Evolutionary conservation across 345 rosid genomes (phyloP).

Genomic region (Linum tenue): DNA sequence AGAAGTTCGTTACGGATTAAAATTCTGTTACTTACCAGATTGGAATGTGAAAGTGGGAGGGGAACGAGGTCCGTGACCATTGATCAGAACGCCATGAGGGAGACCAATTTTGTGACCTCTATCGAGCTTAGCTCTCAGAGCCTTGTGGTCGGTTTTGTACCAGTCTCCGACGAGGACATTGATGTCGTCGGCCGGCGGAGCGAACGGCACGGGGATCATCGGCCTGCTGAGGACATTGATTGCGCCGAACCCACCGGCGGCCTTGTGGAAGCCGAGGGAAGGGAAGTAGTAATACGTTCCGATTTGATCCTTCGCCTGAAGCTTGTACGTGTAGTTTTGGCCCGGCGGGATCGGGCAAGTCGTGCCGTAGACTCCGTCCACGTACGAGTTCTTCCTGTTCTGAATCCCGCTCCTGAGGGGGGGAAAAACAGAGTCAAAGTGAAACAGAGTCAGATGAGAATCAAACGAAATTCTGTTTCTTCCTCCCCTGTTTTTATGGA

Average conservation of each 20-base stretch:
- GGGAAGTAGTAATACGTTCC: neutral
- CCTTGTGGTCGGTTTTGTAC: neutral
- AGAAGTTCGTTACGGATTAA: neutral
- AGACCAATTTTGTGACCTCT: neutral
- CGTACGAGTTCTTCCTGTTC: neutral
- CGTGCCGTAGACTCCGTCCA: slow-evolving; percentile 1
- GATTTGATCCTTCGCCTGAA: neutral
- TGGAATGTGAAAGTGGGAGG: neutral
- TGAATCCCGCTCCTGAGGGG: neutral
- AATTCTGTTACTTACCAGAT: neutral
- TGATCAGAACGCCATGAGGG: neutral
- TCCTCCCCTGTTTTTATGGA: no score
- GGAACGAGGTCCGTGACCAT: slow-evolving; percentile 1
- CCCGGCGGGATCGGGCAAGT: slow-evolving; percentile 1
- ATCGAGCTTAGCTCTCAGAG: neutral
- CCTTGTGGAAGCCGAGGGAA: slow-evolving; percentile 3
- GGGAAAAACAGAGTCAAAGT: no score
- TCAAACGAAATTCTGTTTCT: no score
- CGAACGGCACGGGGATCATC: slow-evolving; percentile 2
- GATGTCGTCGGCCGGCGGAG: neutral
- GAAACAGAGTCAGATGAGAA: neutral
- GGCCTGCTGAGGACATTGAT: neutral
- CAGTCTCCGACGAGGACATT: slow-evolving; percentile 1
- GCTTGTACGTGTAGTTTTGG: neutral
- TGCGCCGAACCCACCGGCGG: slow-evolving; percentile 2